phyloP scores from a whole-genome alignment of 129 eudicot genomes.

The Centrapalus pauciflorus region DNA sequence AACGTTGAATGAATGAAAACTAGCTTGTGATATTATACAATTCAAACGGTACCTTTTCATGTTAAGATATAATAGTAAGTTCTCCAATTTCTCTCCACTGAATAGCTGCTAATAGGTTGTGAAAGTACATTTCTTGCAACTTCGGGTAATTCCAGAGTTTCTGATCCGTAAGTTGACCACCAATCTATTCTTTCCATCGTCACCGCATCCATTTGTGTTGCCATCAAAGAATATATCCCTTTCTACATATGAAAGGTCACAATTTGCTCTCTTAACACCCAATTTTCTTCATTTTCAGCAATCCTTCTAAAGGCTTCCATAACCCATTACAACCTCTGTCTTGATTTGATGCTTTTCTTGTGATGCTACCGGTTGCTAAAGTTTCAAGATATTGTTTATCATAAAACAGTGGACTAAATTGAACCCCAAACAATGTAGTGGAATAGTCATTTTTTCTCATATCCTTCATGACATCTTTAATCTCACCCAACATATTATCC shows the following conservation, averaged over 20 bases:
- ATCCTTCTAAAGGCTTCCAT: not conserved
- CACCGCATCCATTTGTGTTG: not conserved
- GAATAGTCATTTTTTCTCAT: conserved; percentile 5
- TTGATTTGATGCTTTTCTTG: not conserved
- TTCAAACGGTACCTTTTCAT: too few species aligned
- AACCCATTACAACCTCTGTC: not conserved
- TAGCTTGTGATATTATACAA: too few species aligned
- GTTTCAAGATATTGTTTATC: not conserved
- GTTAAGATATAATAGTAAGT: too few species aligned
- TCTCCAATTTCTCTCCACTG: too few species aligned
- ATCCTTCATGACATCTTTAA: not conserved
- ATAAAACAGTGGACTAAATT: not conserved
- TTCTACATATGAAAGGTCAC: conserved; percentile 9
- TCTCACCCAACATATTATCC: conserved; percentile 14
- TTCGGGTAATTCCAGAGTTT: too few species aligned
- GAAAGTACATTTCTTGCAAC: too few species aligned
- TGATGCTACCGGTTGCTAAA: not conserved
- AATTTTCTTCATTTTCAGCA: not conserved
- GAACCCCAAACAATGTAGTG: conserved; percentile 7
- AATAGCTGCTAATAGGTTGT: too few species aligned
- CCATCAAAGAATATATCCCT: not conserved
- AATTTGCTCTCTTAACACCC: not conserved
- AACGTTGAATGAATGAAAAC: too few species aligned
- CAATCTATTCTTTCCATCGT: not conserved
- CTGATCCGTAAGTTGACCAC: not conserved